Evolutionary conservation across 2,329 filamentous ascomycete species (phyloP).

Genomic region (Epichloe festucae): DNA sequence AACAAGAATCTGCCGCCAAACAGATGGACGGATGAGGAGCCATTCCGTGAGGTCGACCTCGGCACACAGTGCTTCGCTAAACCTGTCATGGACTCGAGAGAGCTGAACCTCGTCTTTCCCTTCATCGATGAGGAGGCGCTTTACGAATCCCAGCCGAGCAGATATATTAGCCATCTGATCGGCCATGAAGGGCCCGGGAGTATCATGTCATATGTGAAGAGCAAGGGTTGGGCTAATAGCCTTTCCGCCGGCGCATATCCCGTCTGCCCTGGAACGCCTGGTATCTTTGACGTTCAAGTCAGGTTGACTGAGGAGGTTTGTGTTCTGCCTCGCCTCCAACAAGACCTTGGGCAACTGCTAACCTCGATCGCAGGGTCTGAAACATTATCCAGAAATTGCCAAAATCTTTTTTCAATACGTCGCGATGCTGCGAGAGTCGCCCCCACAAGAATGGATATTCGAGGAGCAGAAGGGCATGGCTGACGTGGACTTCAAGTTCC

Average conservation of each 20-base stretch:
- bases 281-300: conserved; percentile 68
- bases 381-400: conserved; percentile 68
- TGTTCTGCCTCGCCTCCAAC: neutral
- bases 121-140: conserved; percentile 73
- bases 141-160: conserved; percentile 68
- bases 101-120: conserved; percentile 69
- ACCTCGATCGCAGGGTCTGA: conserved; percentile 39
- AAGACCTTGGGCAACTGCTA: neutral
- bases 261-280: conserved; percentile 63
- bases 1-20: conserved; percentile 66
- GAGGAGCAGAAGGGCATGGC: conserved; percentile 82
- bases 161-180: conserved; percentile 79
- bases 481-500: conserved; percentile 91
- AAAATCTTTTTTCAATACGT: conserved; percentile 88
- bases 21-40: conserved; percentile 38
- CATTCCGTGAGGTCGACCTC: conserved; percentile 36
- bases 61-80: conserved; percentile 71
- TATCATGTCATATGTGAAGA: conserved; percentile 80
- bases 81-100: conserved; percentile 78
- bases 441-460: conserved; percentile 86
- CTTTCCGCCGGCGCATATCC: conserved; percentile 65
- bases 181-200: conserved; percentile 89
- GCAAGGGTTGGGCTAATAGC: conserved; percentile 78
- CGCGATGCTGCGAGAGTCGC: conserved; percentile 64
- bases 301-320: conserved; percentile 68